Conservation (phyloP, 345 rosid species). For the Psidium friedrichsthalianum region DNA sequence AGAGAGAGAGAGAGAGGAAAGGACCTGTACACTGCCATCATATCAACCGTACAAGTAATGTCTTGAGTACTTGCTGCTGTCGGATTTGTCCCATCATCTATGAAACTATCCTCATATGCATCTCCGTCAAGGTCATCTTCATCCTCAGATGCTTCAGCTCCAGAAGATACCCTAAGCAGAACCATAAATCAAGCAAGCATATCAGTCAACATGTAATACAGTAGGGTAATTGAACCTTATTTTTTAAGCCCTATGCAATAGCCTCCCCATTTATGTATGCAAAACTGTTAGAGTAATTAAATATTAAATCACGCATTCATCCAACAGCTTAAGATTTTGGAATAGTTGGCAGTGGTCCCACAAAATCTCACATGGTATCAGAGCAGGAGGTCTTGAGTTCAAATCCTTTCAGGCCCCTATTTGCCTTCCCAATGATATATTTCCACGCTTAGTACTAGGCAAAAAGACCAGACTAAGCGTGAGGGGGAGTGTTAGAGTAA, state of each 20-base stretch:
- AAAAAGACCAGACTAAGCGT: no score
- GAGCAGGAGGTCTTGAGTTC: no score
- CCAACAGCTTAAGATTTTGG: no score
- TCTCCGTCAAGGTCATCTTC: slow-evolving; percentile 41
- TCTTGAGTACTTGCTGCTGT: slow-evolving; percentile 41
- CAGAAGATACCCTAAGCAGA: slow-evolving; percentile 60
- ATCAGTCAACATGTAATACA: background rate
- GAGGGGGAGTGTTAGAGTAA: no score
- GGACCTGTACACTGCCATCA: slow-evolving; percentile 90
- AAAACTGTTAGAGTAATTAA: no score
- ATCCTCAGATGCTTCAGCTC: slow-evolving; percentile 53
- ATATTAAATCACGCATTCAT: no score
- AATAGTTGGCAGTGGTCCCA: no score
- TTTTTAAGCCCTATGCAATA: background rate
- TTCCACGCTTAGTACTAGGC: no score
- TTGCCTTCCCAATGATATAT: no score
- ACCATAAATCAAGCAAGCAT: background rate
- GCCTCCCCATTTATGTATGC: background rate
- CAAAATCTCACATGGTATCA: no score
- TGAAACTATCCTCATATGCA: slow-evolving; percentile 71
- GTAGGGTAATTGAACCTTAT: background rate
- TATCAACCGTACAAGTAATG: slow-evolving; percentile 55
- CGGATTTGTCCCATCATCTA: slow-evolving; percentile 63
- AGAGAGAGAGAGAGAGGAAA: slow-evolving; percentile 1
- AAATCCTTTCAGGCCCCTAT: no score